Conservation (phyloP, 805 yeast species). For the Hanseniaspora taiwanica region DNA sequence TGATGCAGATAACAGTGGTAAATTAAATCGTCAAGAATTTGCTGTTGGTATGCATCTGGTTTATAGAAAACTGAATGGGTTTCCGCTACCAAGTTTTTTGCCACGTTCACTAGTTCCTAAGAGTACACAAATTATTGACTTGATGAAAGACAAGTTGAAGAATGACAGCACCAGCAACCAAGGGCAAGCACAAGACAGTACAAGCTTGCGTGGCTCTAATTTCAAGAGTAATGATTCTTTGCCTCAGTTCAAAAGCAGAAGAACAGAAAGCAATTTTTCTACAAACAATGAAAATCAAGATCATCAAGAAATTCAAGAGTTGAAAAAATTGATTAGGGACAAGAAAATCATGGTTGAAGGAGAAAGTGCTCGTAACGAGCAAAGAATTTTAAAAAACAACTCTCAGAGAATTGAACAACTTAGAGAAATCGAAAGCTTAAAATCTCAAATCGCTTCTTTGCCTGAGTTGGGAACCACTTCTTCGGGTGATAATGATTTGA, state of each 20-base stretch:
- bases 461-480: constrained; percentile 25
- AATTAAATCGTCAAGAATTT: constrained; percentile 78
- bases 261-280: constrained; percentile 22
- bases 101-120: constrained; percentile 91
- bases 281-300: constrained; percentile 12
- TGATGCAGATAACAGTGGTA: constrained; percentile 73
- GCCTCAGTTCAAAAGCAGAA: constrained; percentile 57
- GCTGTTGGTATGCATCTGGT: constrained; percentile 96
- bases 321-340: constrained; percentile 57
- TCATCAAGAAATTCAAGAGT: constrained; percentile 27
- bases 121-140: constrained; percentile 58
- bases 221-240: constrained; percentile 68
- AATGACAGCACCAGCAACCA: constrained; percentile 6
- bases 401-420: constrained; percentile 24
- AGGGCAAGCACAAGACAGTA: constrained; percentile 8
- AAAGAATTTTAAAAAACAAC: constrained; percentile 23
- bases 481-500: constrained; percentile 28
- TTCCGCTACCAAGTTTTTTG: constrained; percentile 63
- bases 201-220: constrained; percentile 25
- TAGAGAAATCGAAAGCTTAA: constrained; percentile 51
- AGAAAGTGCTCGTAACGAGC: constrained; percentile 24
- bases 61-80: constrained; percentile 80
- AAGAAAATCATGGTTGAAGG: constrained; percentile 51
- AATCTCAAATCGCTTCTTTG: constrained; percentile 38
- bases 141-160: constrained; percentile 45